Evolutionary conservation across 192 early-diverging fungal genomes (phyloP).

Genomic region (Linnemannia elongata): DNA sequence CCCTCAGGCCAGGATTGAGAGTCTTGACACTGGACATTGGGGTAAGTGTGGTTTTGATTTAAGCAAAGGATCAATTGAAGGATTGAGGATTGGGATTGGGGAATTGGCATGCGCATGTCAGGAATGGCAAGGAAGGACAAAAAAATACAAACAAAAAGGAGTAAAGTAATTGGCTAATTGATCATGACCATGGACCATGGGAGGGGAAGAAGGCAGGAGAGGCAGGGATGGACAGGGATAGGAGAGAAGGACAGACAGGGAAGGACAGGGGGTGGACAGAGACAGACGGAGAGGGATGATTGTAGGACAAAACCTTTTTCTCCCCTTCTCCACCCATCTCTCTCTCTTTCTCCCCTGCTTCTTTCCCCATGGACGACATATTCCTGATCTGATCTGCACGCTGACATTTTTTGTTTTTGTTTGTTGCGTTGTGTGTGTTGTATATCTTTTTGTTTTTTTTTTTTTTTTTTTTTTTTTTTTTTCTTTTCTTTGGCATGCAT

Average conservation of each 20-base stretch:
- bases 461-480: constrained; percentile 18
- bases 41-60: constrained; percentile 59
- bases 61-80: too few relatives aligned
- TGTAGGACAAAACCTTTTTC: background rate
- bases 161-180: background rate
- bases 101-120: too few relatives aligned
- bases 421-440: background rate
- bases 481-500: background rate
- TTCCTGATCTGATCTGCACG: background rate
- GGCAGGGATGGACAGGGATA: background rate
- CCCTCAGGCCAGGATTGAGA: constrained; percentile 73
- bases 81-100: background rate
- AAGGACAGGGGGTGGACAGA: background rate
- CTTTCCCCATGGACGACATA: too few relatives aligned
- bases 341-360: too few relatives aligned
- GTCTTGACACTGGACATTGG: constrained; percentile 94
- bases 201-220: background rate
- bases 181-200: background rate
- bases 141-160: constrained; percentile 6
- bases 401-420: constrained; percentile 15
- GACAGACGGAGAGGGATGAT: background rate
- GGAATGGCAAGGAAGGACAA: too few relatives aligned
- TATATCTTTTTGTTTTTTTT: background rate
- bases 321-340: background rate
- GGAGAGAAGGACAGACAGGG: background rate